phyloP scores from a whole-genome alignment of 192 early-diverging fungal species.

The Mortierella antarctica region DNA sequence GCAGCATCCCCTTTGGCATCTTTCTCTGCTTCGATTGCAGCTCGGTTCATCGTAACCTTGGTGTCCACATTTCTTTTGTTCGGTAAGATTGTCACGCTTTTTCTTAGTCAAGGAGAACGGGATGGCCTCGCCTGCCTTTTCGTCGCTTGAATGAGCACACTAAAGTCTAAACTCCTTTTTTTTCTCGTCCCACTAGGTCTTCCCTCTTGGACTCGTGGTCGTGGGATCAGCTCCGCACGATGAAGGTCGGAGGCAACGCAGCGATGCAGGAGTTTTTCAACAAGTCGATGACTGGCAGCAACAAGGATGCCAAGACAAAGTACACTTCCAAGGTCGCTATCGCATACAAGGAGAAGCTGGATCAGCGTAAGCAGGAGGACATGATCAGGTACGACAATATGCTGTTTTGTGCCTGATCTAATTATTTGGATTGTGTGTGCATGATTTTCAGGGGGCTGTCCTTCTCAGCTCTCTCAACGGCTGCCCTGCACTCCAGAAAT shows the following conservation, averaged over 20 bases:
- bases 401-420: not conserved
- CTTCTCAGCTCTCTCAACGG: slow-evolving; percentile 15
- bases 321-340: slow-evolving; percentile 80
- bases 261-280: slow-evolving; percentile 85
- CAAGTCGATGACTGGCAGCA: slow-evolving; percentile 68
- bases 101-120: not conserved
- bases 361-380: slow-evolving; percentile 79
- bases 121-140: slow-evolving; percentile 15
- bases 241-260: slow-evolving; percentile 92
- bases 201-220: slow-evolving; percentile 92
- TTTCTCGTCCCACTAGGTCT: slow-evolving; percentile 66
- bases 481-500: not conserved
- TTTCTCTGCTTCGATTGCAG: slow-evolving; percentile 98
- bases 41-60: slow-evolving; percentile 94
- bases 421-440: too few species aligned
- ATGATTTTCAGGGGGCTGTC: too few species aligned
- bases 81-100: slow-evolving; percentile 60
- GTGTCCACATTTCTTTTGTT: slow-evolving; percentile 98
- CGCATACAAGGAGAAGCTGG: slow-evolving; percentile 86
- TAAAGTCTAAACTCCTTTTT: not conserved
- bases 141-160: not conserved
- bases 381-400: slow-evolving; percentile 40
- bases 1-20: slow-evolving; percentile 92
- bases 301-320: slow-evolving; percentile 82
- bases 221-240: slow-evolving; percentile 89